Evolutionary conservation across 768 basidiomycete species (phyloP), one percentile per base, ranked within the genome.

Genomic region (Sporobolomyces pararoseus): DNA sequence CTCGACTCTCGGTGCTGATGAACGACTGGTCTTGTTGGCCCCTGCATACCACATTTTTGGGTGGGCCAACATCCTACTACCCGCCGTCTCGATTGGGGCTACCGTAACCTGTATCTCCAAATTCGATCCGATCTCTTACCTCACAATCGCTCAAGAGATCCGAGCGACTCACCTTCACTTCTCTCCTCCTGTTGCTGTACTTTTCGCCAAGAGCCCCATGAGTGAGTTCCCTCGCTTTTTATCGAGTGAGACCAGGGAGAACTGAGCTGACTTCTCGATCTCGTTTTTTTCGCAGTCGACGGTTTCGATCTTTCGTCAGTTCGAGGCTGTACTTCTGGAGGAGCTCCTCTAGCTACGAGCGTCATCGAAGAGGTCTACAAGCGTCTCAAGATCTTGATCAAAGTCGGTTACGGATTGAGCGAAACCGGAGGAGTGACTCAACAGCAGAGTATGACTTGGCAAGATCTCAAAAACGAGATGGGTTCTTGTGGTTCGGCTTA

Each of bases 171-270:
- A 76, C 70, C 68, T 77, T 13, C 78, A 78, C 72, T 76, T 78
- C 62, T 76, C 75, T 19, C 76, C 78, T 17, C 78, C 78, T 25
- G 62, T 78, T 47, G 78, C 78, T 27, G 76, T 78, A 42, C 75
- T 74, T 0, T 67, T 78, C 44, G 77, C 77, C 39, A 76, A 76
- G 68, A 70, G 66, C 2, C 76, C 76, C 5, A 65, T 76, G 25
- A 66, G 71, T 70, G 29, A 50, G 55, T 37, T 23, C 25, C 7
- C 29, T 25, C 17, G 9, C 23, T 3, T 39, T 7, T 23, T 7
- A 21, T n/a, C 5, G 10, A 19, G 6, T 34, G n/a, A n/a, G n/a
- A n/a, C n/a, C n/a, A n/a, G n/a, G n/a, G n/a, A n/a, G n/a, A n/a
- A n/a, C n/a, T 37, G 21, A 37, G 6, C 34, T 19, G 35, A 57